Evolutionary conservation across 2,329 filamentous ascomycete species (phyloP).

Genomic region (Neofusicoccum parvum): DNA sequence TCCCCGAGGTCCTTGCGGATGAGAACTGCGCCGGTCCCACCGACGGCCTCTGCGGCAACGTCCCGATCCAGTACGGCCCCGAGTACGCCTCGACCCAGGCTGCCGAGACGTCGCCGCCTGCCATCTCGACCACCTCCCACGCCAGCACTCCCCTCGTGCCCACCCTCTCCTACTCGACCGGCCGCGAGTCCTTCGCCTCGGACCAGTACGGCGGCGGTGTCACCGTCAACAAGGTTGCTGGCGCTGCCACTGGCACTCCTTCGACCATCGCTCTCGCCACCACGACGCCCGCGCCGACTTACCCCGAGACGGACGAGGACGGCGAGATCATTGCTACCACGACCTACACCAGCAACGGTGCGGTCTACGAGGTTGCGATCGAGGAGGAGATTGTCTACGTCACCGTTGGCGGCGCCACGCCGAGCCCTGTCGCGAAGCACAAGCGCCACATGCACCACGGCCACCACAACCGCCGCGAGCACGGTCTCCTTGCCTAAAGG

Average conservation of each 20-base stretch:
- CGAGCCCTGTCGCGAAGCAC: slow-evolving; percentile 28
- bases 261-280: slow-evolving; percentile 10
- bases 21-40: slow-evolving; percentile 64
- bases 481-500: slow-evolving; percentile 20
- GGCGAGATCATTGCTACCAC: slow-evolving; percentile 40
- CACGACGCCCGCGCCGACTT: slow-evolving; percentile 17
- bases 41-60: slow-evolving; percentile 66
- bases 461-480: slow-evolving; percentile 31
- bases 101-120: slow-evolving; percentile 20
- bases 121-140: slow-evolving; percentile 20
- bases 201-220: slow-evolving; percentile 39
- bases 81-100: slow-evolving; percentile 39
- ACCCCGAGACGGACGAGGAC: slow-evolving; percentile 13
- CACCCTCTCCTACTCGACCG: slow-evolving; percentile 37
- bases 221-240: slow-evolving; percentile 33
- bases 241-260: slow-evolving; percentile 10
- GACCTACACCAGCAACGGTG: slow-evolving; percentile 45
- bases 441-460: slow-evolving; percentile 31
- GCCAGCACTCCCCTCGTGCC: slow-evolving; percentile 31
- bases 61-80: slow-evolving; percentile 51
- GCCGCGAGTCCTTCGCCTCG: slow-evolving; percentile 30
- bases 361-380: slow-evolving; percentile 49
- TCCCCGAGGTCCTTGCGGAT: slow-evolving; percentile 56
- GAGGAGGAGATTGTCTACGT: slow-evolving; percentile 47
- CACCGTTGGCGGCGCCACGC: slow-evolving; percentile 35